Evolutionary conservation across 345 rosid species (phyloP), one percentile per base, ranked within the genome.

Genomic region (Anastatica hierochuntica): DNA sequence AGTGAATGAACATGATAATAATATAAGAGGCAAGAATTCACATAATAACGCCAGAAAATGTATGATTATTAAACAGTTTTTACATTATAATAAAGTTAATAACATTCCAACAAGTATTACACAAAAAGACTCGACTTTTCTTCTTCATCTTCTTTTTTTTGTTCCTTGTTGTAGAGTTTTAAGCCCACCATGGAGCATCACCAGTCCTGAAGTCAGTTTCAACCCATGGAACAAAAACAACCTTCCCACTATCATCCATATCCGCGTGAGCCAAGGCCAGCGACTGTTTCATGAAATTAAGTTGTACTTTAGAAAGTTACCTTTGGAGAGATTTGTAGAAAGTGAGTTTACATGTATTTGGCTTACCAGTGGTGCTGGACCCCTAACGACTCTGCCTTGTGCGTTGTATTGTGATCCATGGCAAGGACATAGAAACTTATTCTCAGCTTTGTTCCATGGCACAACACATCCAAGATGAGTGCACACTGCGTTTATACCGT

Each of bases 181-280:
- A 87, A 58, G 96, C 64, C 96, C 95, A 90, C 96, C 98, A 90
- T 43, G 94, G 96, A 37, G 68, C 80, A 0, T 90, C 98, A 14
- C 98, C 98, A 2, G 96, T 90, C 76, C 98, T 87, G 80, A 90
- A 90, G 75, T 90, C 98, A 18, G 96, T 84, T 69, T 87, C 96
- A 4, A 69, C 69, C 98, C 98, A 90, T 7, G 95, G 92, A 39
- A 85, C 84, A 31, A 90, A 87, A 6, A 90, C 37, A 50, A 90
- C 96, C 83, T 87, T 90, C 37, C 95, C 96, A 1, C 77, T 76
- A 0, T 87, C 84, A 37, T 70, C 88, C 11, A 87, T 2, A 20
- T 87, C 83, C 3, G 84, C 83, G 6, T 84, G 90, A 67, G 96
- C 96, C 83, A 90, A 67, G 0, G 98, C 96, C 71, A 90, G 70